Percentiles rank a stretch among this genome's conserved stretches.
phyloP scores from a whole-genome alignment of 1,139 yeast genomes.

The Hyphopichia pseudoburtonii region DNA sequence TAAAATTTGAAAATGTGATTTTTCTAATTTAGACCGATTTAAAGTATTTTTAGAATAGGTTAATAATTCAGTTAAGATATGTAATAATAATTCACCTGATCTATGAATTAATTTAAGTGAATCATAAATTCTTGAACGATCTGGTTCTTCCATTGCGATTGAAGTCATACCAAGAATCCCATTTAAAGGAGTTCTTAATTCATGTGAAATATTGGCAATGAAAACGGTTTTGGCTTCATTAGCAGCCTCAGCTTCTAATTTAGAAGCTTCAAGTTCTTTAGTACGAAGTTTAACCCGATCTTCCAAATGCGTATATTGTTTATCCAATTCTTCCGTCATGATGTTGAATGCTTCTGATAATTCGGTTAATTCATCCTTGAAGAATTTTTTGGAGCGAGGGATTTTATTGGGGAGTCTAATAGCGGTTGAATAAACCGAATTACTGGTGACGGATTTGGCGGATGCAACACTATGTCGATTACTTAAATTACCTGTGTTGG shows the following conservation, averaged over 20 bases:
- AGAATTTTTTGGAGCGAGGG: constrained; percentile 55
- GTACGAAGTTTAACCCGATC: constrained; percentile 90
- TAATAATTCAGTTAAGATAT: constrained; percentile 81
- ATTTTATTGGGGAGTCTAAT: constrained; percentile 51
- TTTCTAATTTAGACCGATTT: constrained; percentile 80
- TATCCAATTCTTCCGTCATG: constrained; percentile 85
- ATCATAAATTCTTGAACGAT: constrained; percentile 62
- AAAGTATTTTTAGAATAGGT: constrained; percentile 91
- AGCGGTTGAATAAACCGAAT: constrained; percentile 38
- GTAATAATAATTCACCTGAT: constrained; percentile 83
- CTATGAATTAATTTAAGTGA: constrained; percentile 73
- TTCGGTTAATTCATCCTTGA: constrained; percentile 85
- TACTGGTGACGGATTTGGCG: constrained; percentile 22
- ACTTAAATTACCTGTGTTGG: too few species aligned
- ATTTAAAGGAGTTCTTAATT: constrained; percentile 89
- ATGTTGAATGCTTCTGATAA: constrained; percentile 85
- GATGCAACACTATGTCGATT: constrained; percentile 30
- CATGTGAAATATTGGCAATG: constrained; percentile 95
- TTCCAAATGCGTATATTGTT: constrained; percentile 81
- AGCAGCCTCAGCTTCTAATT: constrained; percentile 87
- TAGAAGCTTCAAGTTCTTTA: constrained; percentile 83
- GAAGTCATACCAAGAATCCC: constrained; percentile 97
- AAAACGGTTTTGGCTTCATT: constrained; percentile 93
- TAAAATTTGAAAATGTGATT: constrained; percentile 69
- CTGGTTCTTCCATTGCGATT: constrained; percentile 84